These are phyloP conservation scores for Papilionanthe hybrid DNA, from an alignment of 116 monocot genomes.

Conservation along the genomic window DNA sequence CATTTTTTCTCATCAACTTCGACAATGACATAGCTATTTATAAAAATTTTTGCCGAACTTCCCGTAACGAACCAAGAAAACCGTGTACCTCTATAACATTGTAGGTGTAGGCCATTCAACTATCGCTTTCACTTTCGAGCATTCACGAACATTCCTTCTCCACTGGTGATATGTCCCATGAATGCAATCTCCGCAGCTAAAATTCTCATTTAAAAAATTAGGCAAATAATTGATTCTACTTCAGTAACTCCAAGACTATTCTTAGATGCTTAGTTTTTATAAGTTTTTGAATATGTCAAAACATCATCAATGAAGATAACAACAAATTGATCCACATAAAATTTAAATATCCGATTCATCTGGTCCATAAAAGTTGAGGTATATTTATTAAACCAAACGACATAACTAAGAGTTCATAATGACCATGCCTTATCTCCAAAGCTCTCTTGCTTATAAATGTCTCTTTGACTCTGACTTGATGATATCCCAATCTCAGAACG, in stretches of 20 bases:
- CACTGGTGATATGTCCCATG: background rate
- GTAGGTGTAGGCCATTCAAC: background rate
- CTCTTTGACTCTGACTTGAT: background rate
- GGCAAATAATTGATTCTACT: background rate
- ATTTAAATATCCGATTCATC: too few relatives aligned
- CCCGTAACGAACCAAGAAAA: background rate
- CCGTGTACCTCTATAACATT: background rate
- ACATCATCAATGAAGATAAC: background rate
- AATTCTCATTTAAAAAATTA: background rate
- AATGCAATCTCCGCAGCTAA: background rate
- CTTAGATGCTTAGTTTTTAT: background rate
- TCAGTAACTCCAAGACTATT: background rate
- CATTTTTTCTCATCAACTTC: too few relatives aligned
- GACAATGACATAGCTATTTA: too few relatives aligned
- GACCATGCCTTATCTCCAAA: background rate
- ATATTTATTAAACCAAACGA: background rate
- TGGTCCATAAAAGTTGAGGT: background rate
- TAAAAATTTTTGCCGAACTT: too few relatives aligned
- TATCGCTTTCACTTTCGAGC: background rate
- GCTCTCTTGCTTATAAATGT: background rate
- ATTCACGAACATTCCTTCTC: background rate
- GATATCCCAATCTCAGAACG: background rate
- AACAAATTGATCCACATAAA: background rate
- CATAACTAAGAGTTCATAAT: background rate
- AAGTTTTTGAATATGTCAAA: background rate